phyloP scores from a whole-genome alignment of 441 rosid genomes.

The Metrosideros polymorpha region DNA sequence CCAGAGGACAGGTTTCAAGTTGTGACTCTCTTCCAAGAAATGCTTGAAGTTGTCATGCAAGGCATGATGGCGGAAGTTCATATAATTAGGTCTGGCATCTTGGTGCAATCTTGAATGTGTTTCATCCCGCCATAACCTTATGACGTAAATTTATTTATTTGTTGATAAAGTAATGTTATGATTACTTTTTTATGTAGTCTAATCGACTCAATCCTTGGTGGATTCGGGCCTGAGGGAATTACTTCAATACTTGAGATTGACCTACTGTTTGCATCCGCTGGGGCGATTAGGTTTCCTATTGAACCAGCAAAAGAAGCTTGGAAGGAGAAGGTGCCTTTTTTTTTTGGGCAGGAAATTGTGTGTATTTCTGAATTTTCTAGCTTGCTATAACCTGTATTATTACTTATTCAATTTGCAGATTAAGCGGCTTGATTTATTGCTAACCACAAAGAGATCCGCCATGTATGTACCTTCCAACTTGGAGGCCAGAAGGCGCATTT shows the following conservation, averaged over 20 bases:
- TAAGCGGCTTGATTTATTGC: constrained; percentile 76
- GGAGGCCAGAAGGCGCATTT: constrained; percentile 97
- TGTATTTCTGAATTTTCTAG: not conserved
- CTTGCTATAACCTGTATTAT: not conserved
- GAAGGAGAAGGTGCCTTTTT: constrained; percentile 76
- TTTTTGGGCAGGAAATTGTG: not conserved
- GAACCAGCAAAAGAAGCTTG: constrained; percentile 77
- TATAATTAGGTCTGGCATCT: constrained; percentile 41
- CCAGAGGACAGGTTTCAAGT: constrained; percentile 76
- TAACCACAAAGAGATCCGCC: constrained; percentile 97
- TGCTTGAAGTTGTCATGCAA: constrained; percentile 93
- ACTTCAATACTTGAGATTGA: constrained; percentile 47
- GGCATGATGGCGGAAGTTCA: constrained; percentile 87
- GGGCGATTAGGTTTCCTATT: constrained; percentile 90
- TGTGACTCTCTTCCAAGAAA: constrained; percentile 96
- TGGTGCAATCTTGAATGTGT: not conserved
- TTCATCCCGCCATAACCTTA: not conserved
- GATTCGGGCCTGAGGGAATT: constrained; percentile 60
- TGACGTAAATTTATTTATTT: not conserved
- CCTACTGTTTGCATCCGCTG: constrained; percentile 85
- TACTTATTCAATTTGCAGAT: constrained; percentile 38
- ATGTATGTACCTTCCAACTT: constrained; percentile 99
- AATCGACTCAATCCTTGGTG: constrained; percentile 70
- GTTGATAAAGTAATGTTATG: not conserved
- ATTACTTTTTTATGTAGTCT: constrained; percentile 31